Conservation (phyloP, 352 stramenopile species). For the Pythium aristosporum region DNA sequence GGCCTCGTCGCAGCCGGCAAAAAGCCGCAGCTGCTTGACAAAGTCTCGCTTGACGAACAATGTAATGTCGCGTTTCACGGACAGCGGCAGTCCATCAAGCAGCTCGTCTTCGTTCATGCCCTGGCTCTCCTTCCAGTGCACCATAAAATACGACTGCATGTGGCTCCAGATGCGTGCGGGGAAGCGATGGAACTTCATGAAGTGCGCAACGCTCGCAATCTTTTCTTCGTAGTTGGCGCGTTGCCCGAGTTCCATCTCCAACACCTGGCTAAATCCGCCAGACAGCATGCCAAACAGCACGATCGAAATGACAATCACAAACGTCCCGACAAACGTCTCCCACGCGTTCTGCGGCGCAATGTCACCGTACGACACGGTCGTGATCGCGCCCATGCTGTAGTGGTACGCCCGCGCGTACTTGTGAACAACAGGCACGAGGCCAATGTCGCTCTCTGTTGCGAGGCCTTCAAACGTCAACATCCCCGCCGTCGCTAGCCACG, state of each 20-base stretch:
- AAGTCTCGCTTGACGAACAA: constrained; percentile 68
- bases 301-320: constrained; percentile 67
- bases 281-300: constrained; percentile 72
- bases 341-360: constrained; percentile 62
- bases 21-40: constrained; percentile 57
- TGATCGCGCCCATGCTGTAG: constrained; percentile 78
- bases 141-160: constrained; percentile 52
- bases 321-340: constrained; percentile 51
- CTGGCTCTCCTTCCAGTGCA: constrained; percentile 68
- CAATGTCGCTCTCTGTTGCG: constrained; percentile 31
- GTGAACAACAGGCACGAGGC: constrained; percentile 32
- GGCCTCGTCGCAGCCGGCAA: constrained; percentile 55
- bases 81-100: constrained; percentile 44
- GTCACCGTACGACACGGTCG: constrained; percentile 70
- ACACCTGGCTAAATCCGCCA: constrained; percentile 65
- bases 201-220: constrained; percentile 53
- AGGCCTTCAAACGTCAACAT: constrained; percentile 55
- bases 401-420: constrained; percentile 57
- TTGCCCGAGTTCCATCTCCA: constrained; percentile 68
- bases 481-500: constrained; percentile 28
- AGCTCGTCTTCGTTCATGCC: constrained; percentile 61
- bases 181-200: constrained; percentile 64
- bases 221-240: constrained; percentile 68
- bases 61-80: constrained; percentile 60
- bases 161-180: constrained; percentile 52